Evolutionary conservation across 2,329 filamentous ascomycete genomes (phyloP).

Genomic region (Dendrostoma leiphaemia): DNA sequence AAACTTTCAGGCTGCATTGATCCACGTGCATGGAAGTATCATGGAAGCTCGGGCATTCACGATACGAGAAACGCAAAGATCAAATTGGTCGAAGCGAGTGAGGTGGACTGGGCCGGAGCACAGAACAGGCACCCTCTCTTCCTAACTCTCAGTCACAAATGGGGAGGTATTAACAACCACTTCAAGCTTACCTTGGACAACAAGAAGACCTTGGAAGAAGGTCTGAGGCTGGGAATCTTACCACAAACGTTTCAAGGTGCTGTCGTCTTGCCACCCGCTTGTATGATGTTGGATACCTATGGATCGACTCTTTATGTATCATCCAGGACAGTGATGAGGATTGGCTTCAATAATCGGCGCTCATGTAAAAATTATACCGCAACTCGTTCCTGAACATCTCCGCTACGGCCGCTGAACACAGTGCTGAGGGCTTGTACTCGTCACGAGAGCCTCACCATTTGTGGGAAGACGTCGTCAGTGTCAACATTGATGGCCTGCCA

Average conservation of each 20-base stretch:
- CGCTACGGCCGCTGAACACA: slow-evolving; percentile 16
- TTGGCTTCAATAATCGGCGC: slow-evolving; percentile 19
- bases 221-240: background rate
- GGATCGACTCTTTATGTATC: slow-evolving; percentile 16
- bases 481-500: background rate
- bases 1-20: no score
- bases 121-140: no score
- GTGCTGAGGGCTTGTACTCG: slow-evolving; percentile 9
- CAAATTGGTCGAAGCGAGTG: no score
- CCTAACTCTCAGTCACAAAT: no score
- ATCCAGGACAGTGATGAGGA: slow-evolving; percentile 17
- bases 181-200: no score
- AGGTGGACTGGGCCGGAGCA: no score
- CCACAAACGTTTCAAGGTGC: slow-evolving; percentile 4
- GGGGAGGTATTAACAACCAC: no score
- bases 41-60: no score
- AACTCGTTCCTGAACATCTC: slow-evolving; percentile 23
- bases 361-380: slow-evolving; percentile 21
- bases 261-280: background rate
- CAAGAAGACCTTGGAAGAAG: no score
- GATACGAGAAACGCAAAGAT: no score
- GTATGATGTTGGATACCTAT: slow-evolving; percentile 5
- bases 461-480: slow-evolving; percentile 2
- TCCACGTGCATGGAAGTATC: no score
- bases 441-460: background rate